Evolutionary conservation across 1,284 basidiomycete species (phyloP).

Genomic region (Pterulicium gracile): DNA sequence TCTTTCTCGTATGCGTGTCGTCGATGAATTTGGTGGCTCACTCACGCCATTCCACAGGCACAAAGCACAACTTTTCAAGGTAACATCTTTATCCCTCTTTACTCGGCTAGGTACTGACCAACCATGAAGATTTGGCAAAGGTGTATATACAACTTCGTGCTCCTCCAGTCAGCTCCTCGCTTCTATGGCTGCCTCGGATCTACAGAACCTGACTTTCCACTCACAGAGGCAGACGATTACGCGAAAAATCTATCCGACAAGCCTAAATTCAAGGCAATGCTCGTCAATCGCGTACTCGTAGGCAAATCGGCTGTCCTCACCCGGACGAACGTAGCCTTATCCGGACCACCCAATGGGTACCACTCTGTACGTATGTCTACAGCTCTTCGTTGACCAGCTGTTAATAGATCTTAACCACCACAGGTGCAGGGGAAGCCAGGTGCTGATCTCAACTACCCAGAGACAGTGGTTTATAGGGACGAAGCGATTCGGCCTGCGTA

Average conservation of each 20-base stretch:
- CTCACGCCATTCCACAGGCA: conserved; percentile 27
- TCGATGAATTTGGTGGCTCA: too few species aligned
- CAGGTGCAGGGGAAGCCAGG: conserved; percentile 37
- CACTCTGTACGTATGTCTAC: conserved; percentile 36
- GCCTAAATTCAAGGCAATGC: conserved; percentile 30
- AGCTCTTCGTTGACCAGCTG: background rate
- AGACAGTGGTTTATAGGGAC: conserved; percentile 48
- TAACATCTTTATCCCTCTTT: conserved; percentile 11
- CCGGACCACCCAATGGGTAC: conserved; percentile 38
- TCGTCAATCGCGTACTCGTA: conserved; percentile 49
- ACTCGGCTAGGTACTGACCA: conserved; percentile 3
- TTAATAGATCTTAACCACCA: conserved; percentile 1
- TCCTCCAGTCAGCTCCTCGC: conserved; percentile 38
- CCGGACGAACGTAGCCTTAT: conserved; percentile 32
- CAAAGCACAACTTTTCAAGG: conserved; percentile 43
- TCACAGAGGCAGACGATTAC: conserved; percentile 52
- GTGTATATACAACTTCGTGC: conserved; percentile 49
- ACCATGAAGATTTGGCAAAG: conserved; percentile 44
- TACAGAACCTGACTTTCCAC: conserved; percentile 7
- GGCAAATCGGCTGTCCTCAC: conserved; percentile 39
- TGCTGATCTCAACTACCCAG: conserved; percentile 45
- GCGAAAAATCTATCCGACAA: conserved; percentile 25
- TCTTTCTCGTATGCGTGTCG: background rate
- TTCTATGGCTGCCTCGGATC: background rate
- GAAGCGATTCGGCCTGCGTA: conserved; percentile 50